Evolutionary conservation across 78 protist genomes (phyloP), one percentile per base, ranked within the genome.

Genomic region (Guillardia theta): DNA sequence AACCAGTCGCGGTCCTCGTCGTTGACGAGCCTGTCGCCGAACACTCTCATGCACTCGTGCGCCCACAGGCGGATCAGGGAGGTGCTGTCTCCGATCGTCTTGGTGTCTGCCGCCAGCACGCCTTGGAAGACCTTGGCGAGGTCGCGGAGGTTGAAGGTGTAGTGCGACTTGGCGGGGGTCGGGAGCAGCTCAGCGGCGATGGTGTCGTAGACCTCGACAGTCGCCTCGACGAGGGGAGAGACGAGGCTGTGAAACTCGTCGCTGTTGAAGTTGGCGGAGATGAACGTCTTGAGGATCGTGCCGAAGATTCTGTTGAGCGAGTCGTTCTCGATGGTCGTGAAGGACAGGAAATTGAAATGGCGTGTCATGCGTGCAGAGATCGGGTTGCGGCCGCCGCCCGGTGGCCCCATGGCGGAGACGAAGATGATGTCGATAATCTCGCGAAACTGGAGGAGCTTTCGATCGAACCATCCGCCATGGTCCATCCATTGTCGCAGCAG

Each of bases 121-220:
- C 98, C 98, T 43, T 97, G 97, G 88, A 97, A 93, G 33, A 98
- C 96, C 50, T 95, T 96, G 43, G 97, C 22, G 19, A 98, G 93
- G 80, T 98, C 99, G n/a, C 99, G 97, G 78, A 98, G 88, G 97
- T 98, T 98, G 98, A 98, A 98, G 12, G 98, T 97, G 96, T 98
- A 98, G 95, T 98, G 99, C 39, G 96, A 94, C 93, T 97, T 96
- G 46, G 93, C 77, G 1, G 99, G 99, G 6, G 99, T 98, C 19
- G 99, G 99, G 12, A 96, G 95, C 54, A 98, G 95, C 44, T 64
- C 96, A 0, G 9, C 1, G 22, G 64, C 41, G 50, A 95, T 78
- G 39, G 95, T 78, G 24, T 36, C 36, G 93, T 50, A 95, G 36
- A 95, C 36, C 12, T 45, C 45, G 64, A 95, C 58, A 15, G 96